phyloP scores from a whole-genome alignment of 768 basidiomycete genomes.

The Panaeolus papilionaceus region DNA sequence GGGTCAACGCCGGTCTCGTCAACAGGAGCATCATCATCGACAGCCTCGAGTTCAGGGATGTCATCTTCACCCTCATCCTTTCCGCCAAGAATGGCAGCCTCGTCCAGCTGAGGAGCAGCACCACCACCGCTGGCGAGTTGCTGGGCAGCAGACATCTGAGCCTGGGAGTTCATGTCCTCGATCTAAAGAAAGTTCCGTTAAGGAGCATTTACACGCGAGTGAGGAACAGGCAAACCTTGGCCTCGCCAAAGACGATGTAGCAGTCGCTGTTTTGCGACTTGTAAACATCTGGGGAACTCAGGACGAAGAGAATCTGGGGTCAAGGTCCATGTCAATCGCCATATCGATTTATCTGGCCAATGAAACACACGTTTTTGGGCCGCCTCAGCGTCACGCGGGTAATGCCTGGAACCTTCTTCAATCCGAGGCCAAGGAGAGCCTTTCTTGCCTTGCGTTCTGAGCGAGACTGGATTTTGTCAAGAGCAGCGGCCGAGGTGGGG shows the following conservation, averaged over 20 bases:
- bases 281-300: conserved; percentile 95
- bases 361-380: conserved; percentile 82
- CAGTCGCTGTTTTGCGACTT: conserved; percentile 97
- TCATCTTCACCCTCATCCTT: conserved; percentile 83
- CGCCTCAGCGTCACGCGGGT: conserved; percentile 94
- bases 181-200: conserved; percentile 49
- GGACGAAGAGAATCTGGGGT: conserved; percentile 83
- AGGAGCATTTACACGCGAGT: background rate
- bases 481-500: conserved; percentile 81
- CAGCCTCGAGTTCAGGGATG: conserved; percentile 82
- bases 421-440: conserved; percentile 86
- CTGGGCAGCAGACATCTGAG: conserved; percentile 79
- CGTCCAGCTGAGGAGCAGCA: conserved; percentile 53
- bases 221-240: conserved; percentile 59
- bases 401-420: conserved; percentile 93
- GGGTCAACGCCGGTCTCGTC: conserved; percentile 91
- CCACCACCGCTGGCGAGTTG: conserved; percentile 68
- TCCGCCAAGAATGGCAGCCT: conserved; percentile 52
- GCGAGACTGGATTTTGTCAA: conserved; percentile 93
- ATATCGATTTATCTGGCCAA: conserved; percentile 18
- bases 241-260: conserved; percentile 99
- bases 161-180: conserved; percentile 87
- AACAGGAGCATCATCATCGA: conserved; percentile 80
- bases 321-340: conserved; percentile 6
- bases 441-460: conserved; percentile 96